Base-by-base conservation (phyloP, 129 eudicot genomes). In the Flaveria sonorensis region DNA sequence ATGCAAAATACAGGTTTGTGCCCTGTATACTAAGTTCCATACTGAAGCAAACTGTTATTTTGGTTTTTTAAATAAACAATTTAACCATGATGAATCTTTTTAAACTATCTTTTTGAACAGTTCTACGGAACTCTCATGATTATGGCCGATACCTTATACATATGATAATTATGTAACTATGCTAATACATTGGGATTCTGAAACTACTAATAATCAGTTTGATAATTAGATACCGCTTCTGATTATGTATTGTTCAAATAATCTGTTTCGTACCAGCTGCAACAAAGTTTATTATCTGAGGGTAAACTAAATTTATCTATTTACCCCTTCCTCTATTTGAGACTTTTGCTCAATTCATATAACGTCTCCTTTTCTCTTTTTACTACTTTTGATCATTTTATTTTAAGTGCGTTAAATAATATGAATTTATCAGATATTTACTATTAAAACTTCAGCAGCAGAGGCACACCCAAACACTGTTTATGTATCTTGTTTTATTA, bases 1-100 rank as follows among this genome's bases (percentile, higher is more conserved):
- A 91, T 89, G 98, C 96, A 11, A 93, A 93, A 75, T 91, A 85
- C 87, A 90, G 98, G 98, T 93, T 30, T 28, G 78, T 80, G 28
- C 50, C 64, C 79, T 46, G 26, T 40, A 13, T 42, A 65, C 19
- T 15, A 67, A 67, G 66, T 36, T 56, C 62, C 5, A 20, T 56
- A 59, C 70, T 53, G 20, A 48, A 45, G 53, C 40, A 12, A 76
- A 30, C 15, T 32, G 62, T 65, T 63, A 63, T 63, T 18, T 20
- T 28, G 21, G 21, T 47, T 48, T 19, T 28, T 43, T 18, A 24
- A 19, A 68, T 68, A 8, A 47, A 6, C 19, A 21, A 45, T 24
- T 60, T 26, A 47, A 39, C 56, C 40, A 53, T 61, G 69, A 59
- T 42, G 51, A 62, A 66, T 51, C 10, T 32, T 65, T 65, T 50